phyloP scores from a whole-genome alignment of 2,329 filamentous ascomycete species.

The Ophiognomonia clavigignenti-juglandacearum region DNA sequence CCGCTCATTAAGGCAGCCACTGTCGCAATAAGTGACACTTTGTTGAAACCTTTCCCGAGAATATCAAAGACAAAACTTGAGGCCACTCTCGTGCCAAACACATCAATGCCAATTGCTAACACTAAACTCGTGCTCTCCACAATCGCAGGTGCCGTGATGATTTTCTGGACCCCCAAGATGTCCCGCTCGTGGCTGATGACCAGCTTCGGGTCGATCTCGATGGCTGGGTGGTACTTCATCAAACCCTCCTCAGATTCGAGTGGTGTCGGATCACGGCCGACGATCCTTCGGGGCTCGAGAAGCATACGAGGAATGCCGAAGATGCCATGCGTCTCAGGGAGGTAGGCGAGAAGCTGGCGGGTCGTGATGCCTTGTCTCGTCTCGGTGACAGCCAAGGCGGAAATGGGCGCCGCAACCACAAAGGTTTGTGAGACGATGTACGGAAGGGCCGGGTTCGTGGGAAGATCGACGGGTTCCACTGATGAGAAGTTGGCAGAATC shows the following conservation, averaged over 20 bases:
- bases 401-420: conserved; percentile 74
- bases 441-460: conserved; percentile 57
- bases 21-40: conserved; percentile 76
- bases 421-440: conserved; percentile 76
- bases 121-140: conserved; percentile 91
- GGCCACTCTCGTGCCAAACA: conserved; percentile 82
- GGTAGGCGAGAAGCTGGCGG: conserved; percentile 73
- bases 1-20: conserved; percentile 75
- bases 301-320: conserved; percentile 73
- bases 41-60: conserved; percentile 89
- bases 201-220: conserved; percentile 81
- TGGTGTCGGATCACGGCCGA: conserved; percentile 76
- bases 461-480: conserved; percentile 58
- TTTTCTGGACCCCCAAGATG: conserved; percentile 66
- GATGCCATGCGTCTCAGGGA: conserved; percentile 69
- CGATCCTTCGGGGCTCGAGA: conserved; percentile 80
- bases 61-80: conserved; percentile 91
- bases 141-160: conserved; percentile 71
- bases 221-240: conserved; percentile 65
- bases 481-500: conserved; percentile 70
- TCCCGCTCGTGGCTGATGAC: conserved; percentile 79
- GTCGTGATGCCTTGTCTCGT: conserved; percentile 89
- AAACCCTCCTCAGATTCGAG: conserved; percentile 82
- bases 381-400: conserved; percentile 75
- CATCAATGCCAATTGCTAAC: conserved; percentile 81